These are phyloP conservation scores for Malus orientalis DNA, from an alignment of 306 rosid genomes.

Conservation along the genomic window DNA sequence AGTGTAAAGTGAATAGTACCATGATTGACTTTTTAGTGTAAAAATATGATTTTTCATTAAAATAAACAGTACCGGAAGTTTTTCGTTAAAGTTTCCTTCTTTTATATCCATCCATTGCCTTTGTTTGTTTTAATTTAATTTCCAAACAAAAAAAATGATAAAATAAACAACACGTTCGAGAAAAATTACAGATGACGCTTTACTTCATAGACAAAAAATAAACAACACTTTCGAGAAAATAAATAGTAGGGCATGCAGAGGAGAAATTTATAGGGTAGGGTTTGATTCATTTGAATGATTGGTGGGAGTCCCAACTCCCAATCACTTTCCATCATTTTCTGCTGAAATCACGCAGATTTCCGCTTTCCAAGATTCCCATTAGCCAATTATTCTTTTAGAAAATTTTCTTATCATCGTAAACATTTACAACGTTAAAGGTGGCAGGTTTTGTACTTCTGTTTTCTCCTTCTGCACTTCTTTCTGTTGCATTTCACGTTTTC, in stretches of 20 bases:
- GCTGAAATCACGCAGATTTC: constrained; percentile 23
- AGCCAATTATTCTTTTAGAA: background rate
- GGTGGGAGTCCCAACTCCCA: background rate
- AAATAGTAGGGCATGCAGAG: too few relatives aligned
- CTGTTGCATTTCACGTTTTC: too few relatives aligned
- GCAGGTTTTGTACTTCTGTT: too few relatives aligned
- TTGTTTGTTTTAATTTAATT: background rate
- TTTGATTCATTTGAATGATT: background rate
- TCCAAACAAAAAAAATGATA: background rate
- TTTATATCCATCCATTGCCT: background rate
- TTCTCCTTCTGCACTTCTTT: too few relatives aligned
- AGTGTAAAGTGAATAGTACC: too few relatives aligned
- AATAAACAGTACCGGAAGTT: too few relatives aligned
- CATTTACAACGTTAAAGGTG: background rate
- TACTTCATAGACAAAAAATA: too few relatives aligned
- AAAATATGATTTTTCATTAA: too few relatives aligned
- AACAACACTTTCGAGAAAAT: background rate
- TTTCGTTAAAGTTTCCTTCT: background rate
- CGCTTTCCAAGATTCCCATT: constrained; percentile 25
- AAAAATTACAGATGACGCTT: too few relatives aligned
- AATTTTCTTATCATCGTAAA: background rate
- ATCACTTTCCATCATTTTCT: background rate
- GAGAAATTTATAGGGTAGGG: background rate
- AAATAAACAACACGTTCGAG: background rate
- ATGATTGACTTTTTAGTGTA: too few relatives aligned